phyloP scores from a whole-genome alignment of 257 asterid species.

The Salvia hispanica region DNA sequence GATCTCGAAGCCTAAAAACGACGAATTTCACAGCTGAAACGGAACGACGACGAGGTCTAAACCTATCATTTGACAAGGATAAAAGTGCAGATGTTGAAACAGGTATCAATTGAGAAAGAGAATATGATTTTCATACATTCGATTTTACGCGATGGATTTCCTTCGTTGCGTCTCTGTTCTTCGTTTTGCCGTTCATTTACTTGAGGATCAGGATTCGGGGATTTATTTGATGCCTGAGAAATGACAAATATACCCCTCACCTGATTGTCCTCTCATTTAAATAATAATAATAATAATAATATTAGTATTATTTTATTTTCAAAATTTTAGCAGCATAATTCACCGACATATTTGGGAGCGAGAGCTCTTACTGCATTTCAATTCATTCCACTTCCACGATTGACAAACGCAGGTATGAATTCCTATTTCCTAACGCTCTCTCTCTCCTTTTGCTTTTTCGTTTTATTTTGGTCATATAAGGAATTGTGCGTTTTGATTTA shows the following conservation, averaged over 20 bases:
- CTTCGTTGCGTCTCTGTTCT: slow-evolving; percentile 6
- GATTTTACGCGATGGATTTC: slow-evolving; percentile 23
- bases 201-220: slow-evolving; percentile 10
- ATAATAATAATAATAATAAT: no score
- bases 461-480: neutral
- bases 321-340: neutral
- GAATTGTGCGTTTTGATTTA: slow-evolving; percentile 13
- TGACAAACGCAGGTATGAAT: slow-evolving; percentile 10
- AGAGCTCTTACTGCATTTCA: neutral
- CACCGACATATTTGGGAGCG: slow-evolving; percentile 13
- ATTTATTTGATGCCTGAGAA: slow-evolving; percentile 16
- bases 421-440: neutral
- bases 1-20: neutral
- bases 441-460: no score
- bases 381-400: slow-evolving; percentile 13
- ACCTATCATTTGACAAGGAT: neutral
- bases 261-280: no score
- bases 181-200: neutral
- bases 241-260: slow-evolving; percentile 26
- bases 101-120: neutral
- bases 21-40: neutral
- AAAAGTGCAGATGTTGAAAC: slow-evolving; percentile 24
- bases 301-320: no score
- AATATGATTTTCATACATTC: slow-evolving; percentile 37
- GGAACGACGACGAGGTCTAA: slow-evolving; percentile 21